Conservation (phyloP, 352 stramenopile genomes). For the Phytopythium mirpurense region DNA sequence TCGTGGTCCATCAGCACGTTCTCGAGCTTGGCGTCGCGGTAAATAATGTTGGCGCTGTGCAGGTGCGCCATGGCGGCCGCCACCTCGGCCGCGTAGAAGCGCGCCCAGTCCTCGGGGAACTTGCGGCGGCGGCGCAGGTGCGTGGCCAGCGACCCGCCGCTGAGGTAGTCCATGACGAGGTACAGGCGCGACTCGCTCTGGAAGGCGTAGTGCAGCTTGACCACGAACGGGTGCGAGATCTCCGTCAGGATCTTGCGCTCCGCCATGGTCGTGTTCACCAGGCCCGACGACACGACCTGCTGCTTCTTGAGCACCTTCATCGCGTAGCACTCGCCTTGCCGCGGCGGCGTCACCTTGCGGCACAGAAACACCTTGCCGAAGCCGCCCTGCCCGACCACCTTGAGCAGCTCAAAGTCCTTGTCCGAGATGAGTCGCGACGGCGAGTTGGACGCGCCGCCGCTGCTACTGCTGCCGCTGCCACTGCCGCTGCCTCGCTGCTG, state of each 20-base stretch:
- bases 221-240: constrained; percentile 92
- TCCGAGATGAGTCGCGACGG: constrained; percentile 58
- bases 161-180: constrained; percentile 92
- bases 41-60: constrained; percentile 94
- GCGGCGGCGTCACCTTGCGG: constrained; percentile 86
- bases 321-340: constrained; percentile 94
- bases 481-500: constrained; percentile 15
- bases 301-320: constrained; percentile 98
- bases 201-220: constrained; percentile 94
- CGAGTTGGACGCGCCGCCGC: constrained; percentile 13
- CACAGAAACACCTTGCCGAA: constrained; percentile 99
- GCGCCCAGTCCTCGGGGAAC: constrained; percentile 87
- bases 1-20: constrained; percentile 94
- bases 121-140: constrained; percentile 85
- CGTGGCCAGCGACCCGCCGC: constrained; percentile 85
- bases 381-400: constrained; percentile 95
- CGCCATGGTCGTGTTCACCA: constrained; percentile 93
- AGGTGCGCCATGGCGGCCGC: constrained; percentile 86
- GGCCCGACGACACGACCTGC: constrained; percentile 85
- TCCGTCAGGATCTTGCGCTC: constrained; percentile 91
- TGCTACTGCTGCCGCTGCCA: constrained; percentile 2
- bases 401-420: constrained; percentile 95
- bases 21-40: constrained; percentile 94
- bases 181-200: constrained; percentile 92
- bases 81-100: constrained; percentile 96